Evolutionary conservation across 495 filamentous ascomycete genomes (phyloP).

Genomic region (Stereocaulon alpinum): DNA sequence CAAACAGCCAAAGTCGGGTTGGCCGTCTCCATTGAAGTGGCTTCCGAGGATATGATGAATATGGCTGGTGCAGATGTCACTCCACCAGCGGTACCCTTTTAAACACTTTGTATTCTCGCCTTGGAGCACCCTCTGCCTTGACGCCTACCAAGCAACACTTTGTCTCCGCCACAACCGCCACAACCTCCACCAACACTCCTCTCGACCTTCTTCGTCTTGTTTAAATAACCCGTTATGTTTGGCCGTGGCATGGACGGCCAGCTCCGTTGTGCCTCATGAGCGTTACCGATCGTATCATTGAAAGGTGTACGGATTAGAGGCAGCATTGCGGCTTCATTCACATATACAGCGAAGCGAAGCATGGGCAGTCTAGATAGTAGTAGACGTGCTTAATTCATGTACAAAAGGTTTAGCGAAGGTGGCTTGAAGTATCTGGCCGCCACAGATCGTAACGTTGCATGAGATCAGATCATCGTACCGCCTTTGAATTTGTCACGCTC

Average conservation of each 20-base stretch:
- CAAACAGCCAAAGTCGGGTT: constrained; percentile 92
- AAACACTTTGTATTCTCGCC: background rate
- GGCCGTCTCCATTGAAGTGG: constrained; percentile 86
- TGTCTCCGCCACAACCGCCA: background rate
- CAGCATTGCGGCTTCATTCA: constrained; percentile 5
- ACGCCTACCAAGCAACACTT: background rate
- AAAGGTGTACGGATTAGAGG: constrained; percentile 8
- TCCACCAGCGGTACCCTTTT: constrained; percentile 21
- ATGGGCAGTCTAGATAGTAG: constrained; percentile 3
- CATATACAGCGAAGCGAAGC: constrained; percentile 1
- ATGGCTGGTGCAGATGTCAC: constrained; percentile 48
- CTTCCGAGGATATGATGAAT: constrained; percentile 82
- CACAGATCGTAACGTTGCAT: background rate
- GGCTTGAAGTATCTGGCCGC: background rate
- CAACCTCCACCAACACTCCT: constrained; percentile 11
- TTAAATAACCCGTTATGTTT: background rate
- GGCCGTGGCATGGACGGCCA: background rate
- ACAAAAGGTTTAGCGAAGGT: constrained; percentile 3
- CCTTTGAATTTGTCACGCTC: no score
- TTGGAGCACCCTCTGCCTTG: background rate
- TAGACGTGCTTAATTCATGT: constrained; percentile 3
- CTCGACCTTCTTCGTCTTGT: constrained; percentile 9
- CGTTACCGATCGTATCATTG: background rate
- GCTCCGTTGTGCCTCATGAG: background rate
- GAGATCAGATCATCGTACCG: no score